Percentiles rank a stretch among this genome's conserved stretches.
Evolutionary conservation across 139 green algal genomes (phyloP).

Genomic region (Pycnococcus provasolii): DNA sequence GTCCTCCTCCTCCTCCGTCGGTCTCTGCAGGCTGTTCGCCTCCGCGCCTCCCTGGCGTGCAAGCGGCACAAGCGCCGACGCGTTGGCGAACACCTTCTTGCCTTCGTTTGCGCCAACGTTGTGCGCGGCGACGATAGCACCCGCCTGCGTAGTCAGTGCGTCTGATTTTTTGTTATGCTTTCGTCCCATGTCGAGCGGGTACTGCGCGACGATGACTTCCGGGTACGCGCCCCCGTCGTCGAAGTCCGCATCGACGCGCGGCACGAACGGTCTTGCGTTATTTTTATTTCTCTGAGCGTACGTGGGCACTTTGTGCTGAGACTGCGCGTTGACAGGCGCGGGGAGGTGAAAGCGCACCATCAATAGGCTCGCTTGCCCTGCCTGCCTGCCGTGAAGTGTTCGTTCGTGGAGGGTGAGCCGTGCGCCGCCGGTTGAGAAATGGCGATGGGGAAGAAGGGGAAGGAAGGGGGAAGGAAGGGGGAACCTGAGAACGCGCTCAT

Average conservation of each 20-base stretch:
- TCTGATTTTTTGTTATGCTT: slow-evolving; percentile 37
- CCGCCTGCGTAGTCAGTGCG: slow-evolving; percentile 48
- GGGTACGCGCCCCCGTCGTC: slow-evolving; percentile 80
- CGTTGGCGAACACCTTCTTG: background rate
- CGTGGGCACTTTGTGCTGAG: background rate
- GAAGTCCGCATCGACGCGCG: slow-evolving; percentile 65
- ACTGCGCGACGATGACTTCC: slow-evolving; percentile 82
- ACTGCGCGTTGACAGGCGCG: too few relatives aligned
- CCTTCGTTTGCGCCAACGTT: background rate
- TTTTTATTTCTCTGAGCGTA: slow-evolving; percentile 13
- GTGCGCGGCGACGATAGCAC: background rate
- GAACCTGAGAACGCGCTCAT: too few relatives aligned
- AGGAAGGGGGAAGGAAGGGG: too few relatives aligned
- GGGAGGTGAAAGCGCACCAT: too few relatives aligned
- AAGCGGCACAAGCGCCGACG: too few relatives aligned
- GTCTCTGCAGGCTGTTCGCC: slow-evolving; percentile 44
- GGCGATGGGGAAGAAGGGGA: too few relatives aligned
- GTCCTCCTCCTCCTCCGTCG: slow-evolving; percentile 65
- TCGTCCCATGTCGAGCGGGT: slow-evolving; percentile 78
- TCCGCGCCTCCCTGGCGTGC: slow-evolving; percentile 6
- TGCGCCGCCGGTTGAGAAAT: too few relatives aligned
- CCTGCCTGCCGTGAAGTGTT: too few relatives aligned
- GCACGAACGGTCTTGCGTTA: slow-evolving; percentile 48
- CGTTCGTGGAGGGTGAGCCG: too few relatives aligned
- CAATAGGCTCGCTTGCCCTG: too few relatives aligned